Evolutionary conservation across 129 eudicot genomes (phyloP), one percentile per base, ranked within the genome.

Genomic region (Sambucus nigra): DNA sequence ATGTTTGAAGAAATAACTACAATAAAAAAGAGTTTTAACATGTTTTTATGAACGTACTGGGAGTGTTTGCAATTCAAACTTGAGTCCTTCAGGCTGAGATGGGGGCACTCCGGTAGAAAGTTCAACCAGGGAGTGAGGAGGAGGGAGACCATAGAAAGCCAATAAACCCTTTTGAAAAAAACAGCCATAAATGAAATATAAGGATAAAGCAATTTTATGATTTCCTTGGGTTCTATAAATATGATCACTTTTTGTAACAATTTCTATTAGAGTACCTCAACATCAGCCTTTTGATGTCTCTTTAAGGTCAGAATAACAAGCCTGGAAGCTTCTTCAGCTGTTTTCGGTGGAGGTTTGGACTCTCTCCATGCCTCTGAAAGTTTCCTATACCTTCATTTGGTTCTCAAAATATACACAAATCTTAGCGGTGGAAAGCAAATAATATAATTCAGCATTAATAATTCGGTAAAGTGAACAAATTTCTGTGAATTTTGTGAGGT

Each of bases 211-310:
- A n/a, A n/a, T 35, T 35, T 35, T 35, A n/a, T n/a, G n/a, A n/a
- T n/a, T n/a, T n/a, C n/a, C n/a, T n/a, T n/a, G n/a, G n/a, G n/a
- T n/a, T n/a, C n/a, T n/a, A n/a, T n/a, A n/a, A n/a, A n/a, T n/a
- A 35, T 2, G 42, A 7, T 35, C 42, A 35, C 4, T 35, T 12
- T 35, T 12, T 35, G 1, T 35, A 35, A 35, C 8, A 35, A 14
- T 15, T 2, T 42, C n/a, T 42, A 42, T 13, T 18, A 9, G 23
- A 24, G 56, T 41, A 91, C 95, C 98, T 91, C 89, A 7, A 91
- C 95, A 65, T 91, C 98, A 5, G 89, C 84, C 74, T 85, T 91
- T 51, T 74, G 79, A 73, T 91, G 95, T n/a, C 75, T 66, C 65
- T 85, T 85, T 32, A 85, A 73, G 60, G 89, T 74, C 73, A 53